These are phyloP conservation scores for Kodamaea lidongshanica DNA, from an alignment of 805 yeast genomes.

Conservation along the genomic window DNA sequence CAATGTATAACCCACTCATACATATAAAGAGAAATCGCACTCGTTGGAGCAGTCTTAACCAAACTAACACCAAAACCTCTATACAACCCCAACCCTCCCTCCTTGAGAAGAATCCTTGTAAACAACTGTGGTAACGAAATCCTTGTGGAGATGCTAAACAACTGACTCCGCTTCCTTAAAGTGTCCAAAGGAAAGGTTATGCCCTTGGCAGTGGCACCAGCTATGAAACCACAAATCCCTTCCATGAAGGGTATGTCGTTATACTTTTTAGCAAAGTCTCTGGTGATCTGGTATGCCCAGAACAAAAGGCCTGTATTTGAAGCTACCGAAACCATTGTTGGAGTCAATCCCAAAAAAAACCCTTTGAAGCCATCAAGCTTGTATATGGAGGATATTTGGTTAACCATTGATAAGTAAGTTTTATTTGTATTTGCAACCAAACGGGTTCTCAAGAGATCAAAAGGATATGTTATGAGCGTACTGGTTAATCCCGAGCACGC, in stretches of 20 bases:
- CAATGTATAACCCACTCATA: conserved; percentile 38
- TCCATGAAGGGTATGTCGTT: conserved; percentile 37
- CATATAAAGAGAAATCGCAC: conserved; percentile 61
- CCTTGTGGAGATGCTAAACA: conserved; percentile 22
- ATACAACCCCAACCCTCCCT: conserved; percentile 67
- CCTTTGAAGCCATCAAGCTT: conserved; percentile 35
- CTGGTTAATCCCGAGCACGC: conserved; percentile 71
- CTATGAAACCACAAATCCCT: conserved; percentile 61
- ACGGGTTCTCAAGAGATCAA: conserved; percentile 83
- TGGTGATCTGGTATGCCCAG: conserved; percentile 52
- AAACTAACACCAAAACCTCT: conserved; percentile 68
- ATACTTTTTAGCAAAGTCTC: conserved; percentile 29
- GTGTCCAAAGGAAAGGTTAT: conserved; percentile 83
- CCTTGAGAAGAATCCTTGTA: conserved; percentile 39
- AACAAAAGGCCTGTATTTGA: conserved; percentile 72
- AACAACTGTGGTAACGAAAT: conserved; percentile 20
- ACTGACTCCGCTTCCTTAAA: conserved; percentile 69
- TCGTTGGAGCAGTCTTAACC: conserved; percentile 74
- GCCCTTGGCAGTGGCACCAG: conserved; percentile 72
- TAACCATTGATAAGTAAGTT: conserved; percentile 34
- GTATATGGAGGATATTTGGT: conserved; percentile 22
- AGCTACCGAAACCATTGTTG: conserved; percentile 58
- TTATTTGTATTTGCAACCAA: conserved; percentile 61
- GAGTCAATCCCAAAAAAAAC: conserved; percentile 44
- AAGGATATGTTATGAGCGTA: conserved; percentile 75